Evolutionary conservation across 2,329 filamentous ascomycete genomes (phyloP), one percentile per base, ranked within the genome.

Genomic region (Arachnopeziza araneosa): DNA sequence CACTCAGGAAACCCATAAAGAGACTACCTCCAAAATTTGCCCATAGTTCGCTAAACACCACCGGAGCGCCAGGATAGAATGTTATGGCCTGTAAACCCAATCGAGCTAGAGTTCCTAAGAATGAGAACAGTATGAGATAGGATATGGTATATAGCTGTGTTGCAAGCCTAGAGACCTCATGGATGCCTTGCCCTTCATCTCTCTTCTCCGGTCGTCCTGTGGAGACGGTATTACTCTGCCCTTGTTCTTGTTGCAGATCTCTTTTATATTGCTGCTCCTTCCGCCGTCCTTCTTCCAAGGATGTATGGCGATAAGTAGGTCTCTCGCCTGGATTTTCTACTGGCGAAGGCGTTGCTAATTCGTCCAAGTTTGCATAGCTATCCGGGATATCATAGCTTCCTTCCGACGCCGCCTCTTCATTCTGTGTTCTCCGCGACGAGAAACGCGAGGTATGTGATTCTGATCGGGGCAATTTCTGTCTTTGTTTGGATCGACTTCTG

Each of bases 11-110:
- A 1, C 95, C 93, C 84, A 98, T 89, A 60, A 96, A 66, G 0
- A 96, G 71, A 58, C 89, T 89, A 1, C 93, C 93, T 1, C 80
- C 84, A 53, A 96, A 87, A 69, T 98, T 97, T 62, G 92, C 87
- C 93, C 93, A 98, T 23, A 96, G 75, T 1, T 89, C 86, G 55
- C 85, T 82, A 58, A 90, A 93, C 5, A 84, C 78, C 23, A 95
- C 78, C 0, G 92, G 91, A 0, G 89, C 84, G 23, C 87, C 88
- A 1, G 89, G 86, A 72, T 96, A 97, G 59, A 81, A 84, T 0
- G 91, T 95, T 56, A 97, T 76, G 53, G 88, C 87, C 70, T 92
- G 85, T 8, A 96, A 76, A 3, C 92, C 93, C 0, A 97, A 77
- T 12, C 93, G 84, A 0, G 91, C 90, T 24, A 97, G 81, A 0